phyloP scores from a whole-genome alignment of 768 basidiomycete species.

The Chiua virens region DNA sequence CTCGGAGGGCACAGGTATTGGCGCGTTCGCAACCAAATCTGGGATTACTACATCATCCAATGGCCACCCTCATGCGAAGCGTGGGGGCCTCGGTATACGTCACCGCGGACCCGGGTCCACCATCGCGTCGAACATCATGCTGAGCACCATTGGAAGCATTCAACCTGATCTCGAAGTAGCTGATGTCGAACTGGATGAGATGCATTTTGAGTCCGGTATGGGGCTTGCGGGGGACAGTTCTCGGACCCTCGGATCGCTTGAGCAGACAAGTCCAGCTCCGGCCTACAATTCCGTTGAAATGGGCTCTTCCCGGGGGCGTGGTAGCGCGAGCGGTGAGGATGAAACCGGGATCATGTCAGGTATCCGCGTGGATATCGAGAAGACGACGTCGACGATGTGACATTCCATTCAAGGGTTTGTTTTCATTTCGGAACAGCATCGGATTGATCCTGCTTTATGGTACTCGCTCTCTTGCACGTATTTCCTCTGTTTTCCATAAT shows the following conservation, averaged over 20 bases:
- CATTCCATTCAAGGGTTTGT: slow-evolving; percentile 4
- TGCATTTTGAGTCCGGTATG: slow-evolving; percentile 48
- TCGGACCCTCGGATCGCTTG: slow-evolving; percentile 31
- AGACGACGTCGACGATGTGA: slow-evolving; percentile 52
- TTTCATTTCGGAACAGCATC: slow-evolving; percentile 24
- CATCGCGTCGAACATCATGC: slow-evolving; percentile 60
- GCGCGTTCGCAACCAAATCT: slow-evolving; percentile 66
- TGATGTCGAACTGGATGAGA: slow-evolving; percentile 57
- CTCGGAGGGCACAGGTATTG: slow-evolving; percentile 69
- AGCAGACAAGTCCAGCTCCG: slow-evolving; percentile 49
- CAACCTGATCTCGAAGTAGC: slow-evolving; percentile 53
- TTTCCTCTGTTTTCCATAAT: slow-evolving; percentile 7
- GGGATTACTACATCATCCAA: slow-evolving; percentile 32
- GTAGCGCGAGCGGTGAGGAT: slow-evolving; percentile 23
- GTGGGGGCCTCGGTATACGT: slow-evolving; percentile 42
- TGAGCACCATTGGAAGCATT: slow-evolving; percentile 64
- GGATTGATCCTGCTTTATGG: slow-evolving; percentile 26
- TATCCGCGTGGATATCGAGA: slow-evolving; percentile 64
- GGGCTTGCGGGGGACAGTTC: slow-evolving; percentile 50
- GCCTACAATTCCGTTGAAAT: slow-evolving; percentile 47
- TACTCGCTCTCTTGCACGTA: slow-evolving; percentile 23
- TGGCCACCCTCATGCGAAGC: slow-evolving; percentile 24
- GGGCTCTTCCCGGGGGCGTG: slow-evolving; percentile 15
- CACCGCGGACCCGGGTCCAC: slow-evolving; percentile 52
- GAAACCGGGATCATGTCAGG: slow-evolving; percentile 32